Conservation (phyloP, 768 basidiomycete genomes). For the Rhodocollybia butyracea region DNA sequence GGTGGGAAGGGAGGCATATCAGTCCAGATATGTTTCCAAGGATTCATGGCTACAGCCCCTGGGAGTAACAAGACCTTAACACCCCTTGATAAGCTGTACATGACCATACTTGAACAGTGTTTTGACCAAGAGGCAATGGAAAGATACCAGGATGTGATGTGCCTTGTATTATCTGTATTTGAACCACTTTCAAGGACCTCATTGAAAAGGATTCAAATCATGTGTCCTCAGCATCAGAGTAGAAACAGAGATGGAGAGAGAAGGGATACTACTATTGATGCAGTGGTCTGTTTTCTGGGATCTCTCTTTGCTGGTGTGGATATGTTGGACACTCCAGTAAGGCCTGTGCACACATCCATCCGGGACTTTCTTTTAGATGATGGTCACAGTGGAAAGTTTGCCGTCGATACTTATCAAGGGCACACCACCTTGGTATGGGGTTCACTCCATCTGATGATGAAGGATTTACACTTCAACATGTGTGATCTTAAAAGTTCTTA, state of each 20-base stretch:
- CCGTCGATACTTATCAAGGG: not conserved
- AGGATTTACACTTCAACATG: not conserved
- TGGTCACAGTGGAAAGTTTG: not conserved
- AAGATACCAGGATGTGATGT: too few species aligned
- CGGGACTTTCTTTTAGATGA: not conserved
- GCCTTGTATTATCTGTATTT: too few species aligned
- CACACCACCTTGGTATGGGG: not conserved
- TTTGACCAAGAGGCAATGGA: too few species aligned
- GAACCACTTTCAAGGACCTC: too few species aligned
- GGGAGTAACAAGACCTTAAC: not conserved
- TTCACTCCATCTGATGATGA: not conserved
- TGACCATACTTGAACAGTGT: not conserved
- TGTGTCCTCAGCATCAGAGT: not conserved
- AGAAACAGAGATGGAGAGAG: not conserved
- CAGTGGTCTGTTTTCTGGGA: too few species aligned
- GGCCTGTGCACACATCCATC: not conserved
- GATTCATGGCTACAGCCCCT: too few species aligned
- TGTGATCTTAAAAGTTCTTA: too few species aligned
- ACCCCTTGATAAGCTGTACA: not conserved
- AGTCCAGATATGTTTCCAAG: too few species aligned
- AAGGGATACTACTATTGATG: not conserved
- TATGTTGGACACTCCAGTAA: not conserved
- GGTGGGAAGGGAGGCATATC: too few species aligned
- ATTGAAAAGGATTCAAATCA: not conserved
- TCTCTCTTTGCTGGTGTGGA: not conserved